Percentiles rank a stretch among this genome's conserved stretches.
Evolutionary conservation across 306 rosid genomes (phyloP).

Genomic region (Pyrus communis): DNA sequence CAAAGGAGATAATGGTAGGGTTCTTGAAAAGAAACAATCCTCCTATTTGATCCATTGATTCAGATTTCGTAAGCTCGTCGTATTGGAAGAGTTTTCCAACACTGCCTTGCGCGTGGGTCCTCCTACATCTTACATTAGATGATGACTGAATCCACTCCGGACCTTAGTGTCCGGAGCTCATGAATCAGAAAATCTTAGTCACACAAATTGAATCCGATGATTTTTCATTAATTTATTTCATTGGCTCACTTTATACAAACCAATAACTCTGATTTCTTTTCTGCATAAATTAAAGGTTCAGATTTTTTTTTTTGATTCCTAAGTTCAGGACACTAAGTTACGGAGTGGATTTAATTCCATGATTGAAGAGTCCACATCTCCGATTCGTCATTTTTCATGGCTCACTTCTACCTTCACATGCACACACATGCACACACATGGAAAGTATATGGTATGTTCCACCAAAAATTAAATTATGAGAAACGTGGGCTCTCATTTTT

Average conservation of each 20-base stretch:
- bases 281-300: too few relatives aligned
- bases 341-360: background rate
- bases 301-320: too few relatives aligned
- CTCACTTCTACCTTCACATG: constrained; percentile 1
- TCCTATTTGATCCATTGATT: background rate
- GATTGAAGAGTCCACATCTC: background rate
- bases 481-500: background rate
- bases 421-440: constrained; percentile 5
- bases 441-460: background rate
- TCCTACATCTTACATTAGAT: background rate
- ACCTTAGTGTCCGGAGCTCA: too few relatives aligned
- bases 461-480: background rate
- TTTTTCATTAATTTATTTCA: too few relatives aligned
- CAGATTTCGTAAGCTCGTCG: background rate
- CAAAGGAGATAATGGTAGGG: constrained; percentile 51
- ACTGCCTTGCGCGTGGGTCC: constrained; percentile 49
- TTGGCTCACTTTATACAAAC: too few relatives aligned
- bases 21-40: constrained; percentile 17
- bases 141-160: too few relatives aligned
- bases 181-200: accelerated
- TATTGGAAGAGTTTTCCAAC: constrained; percentile 7
- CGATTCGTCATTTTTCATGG: background rate
- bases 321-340: accelerated
- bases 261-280: too few relatives aligned
- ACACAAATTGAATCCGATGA: accelerated